phyloP scores from a whole-genome alignment of 257 asterid genomes.

The Lavandula angustifolia region DNA sequence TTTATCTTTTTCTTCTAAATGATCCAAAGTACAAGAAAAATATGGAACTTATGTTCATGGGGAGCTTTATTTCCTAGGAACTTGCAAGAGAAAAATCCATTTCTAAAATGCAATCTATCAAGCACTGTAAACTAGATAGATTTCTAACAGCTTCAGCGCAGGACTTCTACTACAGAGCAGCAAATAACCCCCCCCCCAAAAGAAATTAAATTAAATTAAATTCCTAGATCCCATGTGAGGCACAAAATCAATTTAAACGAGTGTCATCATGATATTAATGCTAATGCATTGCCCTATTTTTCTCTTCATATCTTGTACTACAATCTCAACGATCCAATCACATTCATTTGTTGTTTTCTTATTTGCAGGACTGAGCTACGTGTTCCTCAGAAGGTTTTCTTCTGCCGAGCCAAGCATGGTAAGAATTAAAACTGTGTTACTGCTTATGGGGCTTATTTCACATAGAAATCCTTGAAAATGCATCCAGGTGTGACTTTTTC shows the following conservation, averaged over 20 bases:
- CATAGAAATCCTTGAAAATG: conserved; percentile 27
- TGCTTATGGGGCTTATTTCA: conserved; percentile 9
- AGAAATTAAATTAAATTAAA: too few species aligned
- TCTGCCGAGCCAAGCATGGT: conserved; percentile 60
- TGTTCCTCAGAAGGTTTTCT: conserved; percentile 54
- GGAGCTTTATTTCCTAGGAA: neutral
- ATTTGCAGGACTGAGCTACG: conserved; percentile 44
- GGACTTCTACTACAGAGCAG: neutral
- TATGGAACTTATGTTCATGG: neutral
- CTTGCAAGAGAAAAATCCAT: neutral
- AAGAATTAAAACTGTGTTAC: conserved; percentile 35
- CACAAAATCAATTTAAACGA: neutral
- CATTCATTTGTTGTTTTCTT: neutral
- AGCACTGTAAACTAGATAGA: neutral
- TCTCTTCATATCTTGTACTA: neutral
- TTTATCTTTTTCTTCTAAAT: too few species aligned
- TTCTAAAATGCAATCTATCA: neutral
- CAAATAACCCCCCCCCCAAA: too few species aligned
- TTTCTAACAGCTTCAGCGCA: neutral
- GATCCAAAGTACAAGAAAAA: neutral
- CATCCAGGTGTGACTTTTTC: conserved; percentile 24
- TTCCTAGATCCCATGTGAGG: too few species aligned
- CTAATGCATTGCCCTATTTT: conserved; percentile 2
- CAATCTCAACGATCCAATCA: neutral
- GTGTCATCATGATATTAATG: neutral